phyloP scores from a whole-genome alignment of 768 basidiomycete genomes.

The Tephrocybe sp. region DNA sequence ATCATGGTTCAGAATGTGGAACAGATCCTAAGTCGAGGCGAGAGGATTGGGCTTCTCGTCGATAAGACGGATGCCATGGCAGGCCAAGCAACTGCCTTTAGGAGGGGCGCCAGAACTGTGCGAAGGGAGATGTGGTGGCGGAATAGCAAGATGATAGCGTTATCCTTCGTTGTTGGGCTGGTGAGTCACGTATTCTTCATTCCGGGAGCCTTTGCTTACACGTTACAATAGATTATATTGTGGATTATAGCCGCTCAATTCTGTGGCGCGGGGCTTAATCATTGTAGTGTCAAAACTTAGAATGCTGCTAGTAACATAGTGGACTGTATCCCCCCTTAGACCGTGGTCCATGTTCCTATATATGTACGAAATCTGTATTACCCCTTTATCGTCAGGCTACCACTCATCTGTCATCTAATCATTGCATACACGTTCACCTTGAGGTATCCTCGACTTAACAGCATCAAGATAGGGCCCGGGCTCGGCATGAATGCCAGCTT shows the following conservation, averaged over 20 bases:
- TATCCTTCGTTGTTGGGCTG: conserved; percentile 70
- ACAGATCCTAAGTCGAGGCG: conserved; percentile 90
- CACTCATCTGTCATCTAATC: too few relatives aligned
- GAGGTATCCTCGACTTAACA: too few relatives aligned
- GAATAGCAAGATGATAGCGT: conserved; percentile 64
- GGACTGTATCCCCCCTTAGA: too few relatives aligned
- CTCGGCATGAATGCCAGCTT: too few relatives aligned
- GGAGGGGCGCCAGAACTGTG: conserved; percentile 81
- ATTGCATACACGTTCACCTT: too few relatives aligned
- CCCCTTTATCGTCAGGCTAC: too few relatives aligned
- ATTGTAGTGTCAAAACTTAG: conserved; percentile 42
- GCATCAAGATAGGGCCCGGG: too few relatives aligned
- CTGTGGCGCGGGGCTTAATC: conserved; percentile 79
- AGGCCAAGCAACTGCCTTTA: conserved; percentile 90
- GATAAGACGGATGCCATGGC: conserved; percentile 98
- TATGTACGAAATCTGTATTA: too few relatives aligned
- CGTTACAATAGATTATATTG: conserved; percentile 53
- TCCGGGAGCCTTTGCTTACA: not conserved
- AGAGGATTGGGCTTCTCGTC: conserved; percentile 91
- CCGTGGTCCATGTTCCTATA: too few relatives aligned
- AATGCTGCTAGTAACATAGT: not conserved
- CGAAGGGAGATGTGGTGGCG: conserved; percentile 90
- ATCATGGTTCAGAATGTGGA: conserved; percentile 99
- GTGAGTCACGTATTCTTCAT: conserved; percentile 36
- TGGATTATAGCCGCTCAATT: conserved; percentile 87